Percentiles rank a stretch among this genome's conserved stretches.
Evolutionary conservation across 345 rosid species (phyloP).

Genomic region (Alliaria petiolata): DNA sequence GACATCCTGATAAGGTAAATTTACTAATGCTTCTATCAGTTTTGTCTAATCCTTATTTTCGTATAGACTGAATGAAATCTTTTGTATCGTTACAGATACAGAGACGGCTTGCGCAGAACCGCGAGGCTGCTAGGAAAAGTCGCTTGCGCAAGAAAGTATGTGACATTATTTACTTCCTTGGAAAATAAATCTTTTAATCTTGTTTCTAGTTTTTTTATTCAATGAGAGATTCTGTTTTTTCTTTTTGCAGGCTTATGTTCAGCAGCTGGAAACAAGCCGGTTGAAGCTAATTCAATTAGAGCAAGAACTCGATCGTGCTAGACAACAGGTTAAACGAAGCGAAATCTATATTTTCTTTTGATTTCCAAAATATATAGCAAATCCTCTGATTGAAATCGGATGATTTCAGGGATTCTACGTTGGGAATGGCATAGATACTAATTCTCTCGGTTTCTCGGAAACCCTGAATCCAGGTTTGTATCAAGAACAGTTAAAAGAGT

Average conservation of each 20-base stretch:
- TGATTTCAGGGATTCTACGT: constrained; percentile 54
- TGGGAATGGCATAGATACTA: constrained; percentile 56
- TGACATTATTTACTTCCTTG: not conserved
- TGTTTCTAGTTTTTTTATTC: not conserved
- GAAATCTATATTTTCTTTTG: not conserved
- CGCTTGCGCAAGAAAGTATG: constrained; percentile 90
- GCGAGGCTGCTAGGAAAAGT: constrained; percentile 98
- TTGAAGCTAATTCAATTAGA: constrained; percentile 78
- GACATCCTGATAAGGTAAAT: constrained; percentile 68
- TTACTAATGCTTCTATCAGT: not conserved
- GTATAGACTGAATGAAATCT: not conserved
- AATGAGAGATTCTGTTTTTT: not conserved
- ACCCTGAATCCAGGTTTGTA: constrained; percentile 65
- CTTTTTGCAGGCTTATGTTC: constrained; percentile 77
- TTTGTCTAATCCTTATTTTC: not conserved
- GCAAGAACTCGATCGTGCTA: constrained; percentile 74
- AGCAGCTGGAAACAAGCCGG: constrained; percentile 90
- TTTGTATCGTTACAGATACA: constrained; percentile 49
- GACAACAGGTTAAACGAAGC: constrained; percentile 40
- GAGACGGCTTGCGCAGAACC: constrained; percentile 95
- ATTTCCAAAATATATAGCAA: not conserved
- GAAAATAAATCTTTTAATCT: not conserved
- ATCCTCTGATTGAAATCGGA: not conserved
- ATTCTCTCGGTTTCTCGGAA: constrained; percentile 49
- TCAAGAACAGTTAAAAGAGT: not conserved